Evolutionary conservation across 768 basidiomycete species (phyloP).

Genomic region (Phaeotremella skinneri): DNA sequence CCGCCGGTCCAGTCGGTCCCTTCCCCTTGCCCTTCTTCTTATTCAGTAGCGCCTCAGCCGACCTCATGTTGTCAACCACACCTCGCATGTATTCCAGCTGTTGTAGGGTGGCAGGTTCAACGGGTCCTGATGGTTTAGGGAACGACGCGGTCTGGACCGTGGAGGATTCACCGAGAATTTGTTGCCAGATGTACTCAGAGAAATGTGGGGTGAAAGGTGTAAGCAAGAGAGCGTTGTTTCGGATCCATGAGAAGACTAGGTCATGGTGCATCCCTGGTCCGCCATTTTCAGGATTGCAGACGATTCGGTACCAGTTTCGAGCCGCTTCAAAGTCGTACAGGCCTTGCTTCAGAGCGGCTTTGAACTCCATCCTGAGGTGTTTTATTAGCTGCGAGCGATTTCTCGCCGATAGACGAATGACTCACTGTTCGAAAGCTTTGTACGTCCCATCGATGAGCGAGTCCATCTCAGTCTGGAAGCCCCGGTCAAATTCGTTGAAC

Average conservation of each 20-base stretch:
- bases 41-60: conserved; percentile 72
- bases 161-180: conserved; percentile 66
- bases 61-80: conserved; percentile 86
- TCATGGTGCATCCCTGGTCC: conserved; percentile 76
- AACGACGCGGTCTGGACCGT: conserved; percentile 81
- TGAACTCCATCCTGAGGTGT: conserved; percentile 75
- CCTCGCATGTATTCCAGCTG: conserved; percentile 80
- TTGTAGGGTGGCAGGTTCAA: conserved; percentile 68
- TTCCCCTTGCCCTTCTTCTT: conserved; percentile 79
- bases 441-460: conserved; percentile 79
- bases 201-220: conserved; percentile 90
- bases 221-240: conserved; percentile 71
- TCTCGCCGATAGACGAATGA: conserved; percentile 15
- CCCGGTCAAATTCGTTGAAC: conserved; percentile 69
- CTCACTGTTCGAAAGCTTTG: conserved; percentile 75
- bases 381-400: conserved; percentile 10
- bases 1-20: conserved; percentile 57
- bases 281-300: conserved; percentile 68
- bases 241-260: conserved; percentile 81
- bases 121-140: conserved; percentile 65
- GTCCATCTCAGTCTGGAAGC: conserved; percentile 89
- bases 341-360: conserved; percentile 89
- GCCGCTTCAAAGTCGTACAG: conserved; percentile 91
- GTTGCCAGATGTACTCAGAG: conserved; percentile 82
- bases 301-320: conserved; percentile 95